A percentile compares a stretch with the other conserved stretches of the same genome.
phyloP scores from a whole-genome alignment of 2,329 filamentous ascomycete genomes.

The Aureobasidium mangrovei region DNA sequence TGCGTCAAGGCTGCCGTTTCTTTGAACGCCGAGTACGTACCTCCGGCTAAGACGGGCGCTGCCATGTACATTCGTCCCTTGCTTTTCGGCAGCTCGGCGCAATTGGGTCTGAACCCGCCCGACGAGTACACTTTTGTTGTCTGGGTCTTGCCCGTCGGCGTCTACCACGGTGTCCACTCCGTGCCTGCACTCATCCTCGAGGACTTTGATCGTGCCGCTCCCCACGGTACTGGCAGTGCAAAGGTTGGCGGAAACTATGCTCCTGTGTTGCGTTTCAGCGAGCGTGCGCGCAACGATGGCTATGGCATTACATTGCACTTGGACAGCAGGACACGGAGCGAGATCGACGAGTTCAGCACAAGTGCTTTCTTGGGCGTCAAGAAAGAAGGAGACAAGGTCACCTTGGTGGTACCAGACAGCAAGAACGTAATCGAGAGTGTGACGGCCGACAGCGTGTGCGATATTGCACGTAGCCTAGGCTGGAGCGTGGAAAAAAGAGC shows the following conservation, averaged over 20 bases:
- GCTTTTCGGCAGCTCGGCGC: slow-evolving; percentile 77
- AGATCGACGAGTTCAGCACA: slow-evolving; percentile 94
- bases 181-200: slow-evolving; percentile 85
- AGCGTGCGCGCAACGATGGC: slow-evolving; percentile 66
- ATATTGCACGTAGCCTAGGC: slow-evolving; percentile 67
- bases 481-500: slow-evolving; percentile 74
- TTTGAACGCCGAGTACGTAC: slow-evolving; percentile 83
- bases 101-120: slow-evolving; percentile 76
- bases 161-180: slow-evolving; percentile 84
- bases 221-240: slow-evolving; percentile 79
- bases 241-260: slow-evolving; percentile 97
- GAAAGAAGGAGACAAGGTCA: slow-evolving; percentile 47
- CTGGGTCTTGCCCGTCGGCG: slow-evolving; percentile 83
- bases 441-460: slow-evolving; percentile 68
- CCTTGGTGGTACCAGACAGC: slow-evolving; percentile 78
- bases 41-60: slow-evolving; percentile 78
- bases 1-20: slow-evolving; percentile 73
- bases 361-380: slow-evolving; percentile 82
- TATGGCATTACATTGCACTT: slow-evolving; percentile 93
- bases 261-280: slow-evolving; percentile 79
- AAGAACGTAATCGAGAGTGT: slow-evolving; percentile 81
- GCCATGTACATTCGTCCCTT: slow-evolving; percentile 89
- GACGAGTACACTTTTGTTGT: slow-evolving; percentile 90
- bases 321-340: slow-evolving; percentile 72
- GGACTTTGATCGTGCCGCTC: slow-evolving; percentile 88